Evolutionary conservation across 2,329 filamentous ascomycete genomes (phyloP), one percentile per base, ranked within the genome.

Genomic region (Fusarium cicatricum): DNA sequence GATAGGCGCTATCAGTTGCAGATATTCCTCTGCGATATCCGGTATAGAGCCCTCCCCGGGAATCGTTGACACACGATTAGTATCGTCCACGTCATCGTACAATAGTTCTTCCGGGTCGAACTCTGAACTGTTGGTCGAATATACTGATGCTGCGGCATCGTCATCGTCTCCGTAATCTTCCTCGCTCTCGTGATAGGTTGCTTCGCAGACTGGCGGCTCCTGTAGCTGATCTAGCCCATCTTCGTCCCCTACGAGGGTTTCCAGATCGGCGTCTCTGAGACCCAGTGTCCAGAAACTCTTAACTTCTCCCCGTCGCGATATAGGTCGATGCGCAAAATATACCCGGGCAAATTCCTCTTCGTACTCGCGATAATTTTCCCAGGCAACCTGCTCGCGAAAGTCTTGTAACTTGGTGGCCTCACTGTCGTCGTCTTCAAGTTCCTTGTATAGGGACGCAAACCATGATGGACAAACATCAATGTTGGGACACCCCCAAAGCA

Each of bases 401-500:
- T 16, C 14, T 1, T n/a, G 38, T 10, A n/a, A 15, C 3, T 47
- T 33, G 7, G 12, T 33, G 1, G 31, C 23, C 19, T 55, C 23
- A 9, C 41, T 41, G 15, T 42, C 29, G 10, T 2, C 11, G 8
- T 51, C 32, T 5, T 46, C 52, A 16, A 42, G 43, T 1, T 43
- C 34, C 3, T 17, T 9, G 8, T 37, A n/a, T 2, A 37, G 3
- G 3, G 49, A 42, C 2, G 32, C 51, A 17, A 64, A 44, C 64
- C 64, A 54, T 2, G 64, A 65, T 3, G 23, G 26, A 11, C 61
- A 66, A 4, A 6, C 17, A 12, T 62, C 46, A 3, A 39, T 62
- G 16, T 60, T 33, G 8, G 41, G 14, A 2, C 64, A 66, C 11
- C 58, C 64, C 15, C 17, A 29, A 1, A 66, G 49, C 16, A 45